Evolutionary conservation across 2,329 filamentous ascomycete species (phyloP).

Genomic region (Magnaporthales sp.): DNA sequence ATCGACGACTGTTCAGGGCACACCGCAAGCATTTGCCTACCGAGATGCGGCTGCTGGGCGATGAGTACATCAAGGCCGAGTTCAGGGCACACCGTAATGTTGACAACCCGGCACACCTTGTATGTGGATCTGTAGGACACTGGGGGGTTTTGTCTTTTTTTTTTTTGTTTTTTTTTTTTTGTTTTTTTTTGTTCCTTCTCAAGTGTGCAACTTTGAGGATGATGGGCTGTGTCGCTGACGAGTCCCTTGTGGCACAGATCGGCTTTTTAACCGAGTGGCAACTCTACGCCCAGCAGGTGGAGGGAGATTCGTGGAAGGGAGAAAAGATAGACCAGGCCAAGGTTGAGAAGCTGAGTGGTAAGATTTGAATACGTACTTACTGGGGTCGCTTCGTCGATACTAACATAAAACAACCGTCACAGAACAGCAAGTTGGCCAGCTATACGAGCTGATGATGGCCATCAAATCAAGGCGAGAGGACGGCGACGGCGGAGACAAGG

Average conservation of each 20-base stretch:
- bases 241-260: slow-evolving; percentile 45
- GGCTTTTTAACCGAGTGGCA: slow-evolving; percentile 98
- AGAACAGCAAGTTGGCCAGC: slow-evolving; percentile 90
- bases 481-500: slow-evolving; percentile 8
- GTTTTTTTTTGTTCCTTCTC: too few species aligned
- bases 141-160: background rate
- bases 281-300: slow-evolving; percentile 82
- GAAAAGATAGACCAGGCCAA: slow-evolving; percentile 77
- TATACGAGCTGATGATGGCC: slow-evolving; percentile 89
- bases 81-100: slow-evolving; percentile 76
- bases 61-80: slow-evolving; percentile 88
- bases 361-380: slow-evolving; percentile 21
- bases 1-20: slow-evolving; percentile 76
- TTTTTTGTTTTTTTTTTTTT: too few species aligned
- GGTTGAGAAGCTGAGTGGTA: slow-evolving; percentile 90
- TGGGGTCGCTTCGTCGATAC: slow-evolving; percentile 6
- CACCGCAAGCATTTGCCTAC: slow-evolving; percentile 70
- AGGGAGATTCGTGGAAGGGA: slow-evolving; percentile 77
- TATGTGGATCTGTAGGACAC: slow-evolving; percentile 30
- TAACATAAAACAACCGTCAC: slow-evolving; percentile 6
- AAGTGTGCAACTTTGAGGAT: background rate
- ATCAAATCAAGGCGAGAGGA: slow-evolving; percentile 42
- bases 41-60: slow-evolving; percentile 75
- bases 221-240: background rate
- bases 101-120: slow-evolving; percentile 88